These are phyloP conservation scores for Cercospora berteroae DNA, from an alignment of 2,329 filamentous ascomycete species.

Conservation along the genomic window DNA sequence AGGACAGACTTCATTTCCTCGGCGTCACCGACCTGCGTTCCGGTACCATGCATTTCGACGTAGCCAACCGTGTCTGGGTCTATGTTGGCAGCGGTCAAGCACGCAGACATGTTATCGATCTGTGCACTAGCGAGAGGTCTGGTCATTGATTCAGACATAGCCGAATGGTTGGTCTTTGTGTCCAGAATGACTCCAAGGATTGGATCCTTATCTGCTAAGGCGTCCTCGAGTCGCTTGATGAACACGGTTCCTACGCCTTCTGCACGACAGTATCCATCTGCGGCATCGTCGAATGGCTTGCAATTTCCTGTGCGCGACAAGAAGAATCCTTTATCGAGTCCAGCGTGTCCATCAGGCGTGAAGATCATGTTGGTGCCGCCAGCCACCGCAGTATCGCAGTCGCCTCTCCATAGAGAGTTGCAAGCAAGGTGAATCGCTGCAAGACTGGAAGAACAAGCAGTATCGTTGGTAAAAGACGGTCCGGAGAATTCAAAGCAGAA, in stretches of 20 bases:
- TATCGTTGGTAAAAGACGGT: slow-evolving; percentile 70
- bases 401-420: slow-evolving; percentile 51
- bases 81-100: slow-evolving; percentile 16
- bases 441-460: slow-evolving; percentile 73
- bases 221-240: slow-evolving; percentile 39
- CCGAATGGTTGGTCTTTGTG: slow-evolving; percentile 39
- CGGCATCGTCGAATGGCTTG: slow-evolving; percentile 36
- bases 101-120: not conserved
- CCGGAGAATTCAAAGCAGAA: slow-evolving; percentile 61
- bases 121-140: slow-evolving; percentile 16
- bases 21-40: slow-evolving; percentile 18
- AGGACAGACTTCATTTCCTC: slow-evolving; percentile 12
- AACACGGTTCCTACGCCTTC: slow-evolving; percentile 35
- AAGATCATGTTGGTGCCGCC: slow-evolving; percentile 12
- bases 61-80: not conserved
- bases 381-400: slow-evolving; percentile 24
- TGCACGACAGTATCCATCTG: slow-evolving; percentile 40
- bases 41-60: slow-evolving; percentile 22
- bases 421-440: slow-evolving; percentile 71
- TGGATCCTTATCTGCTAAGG: slow-evolving; percentile 39
- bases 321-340: slow-evolving; percentile 22
- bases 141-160: slow-evolving; percentile 2
- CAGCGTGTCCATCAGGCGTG: slow-evolving; percentile 32
- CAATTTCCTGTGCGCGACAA: slow-evolving; percentile 24
- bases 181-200: slow-evolving; percentile 34